phyloP scores from a whole-genome alignment of 2,329 filamentous ascomycete species.

The Diplodia intermedia region DNA sequence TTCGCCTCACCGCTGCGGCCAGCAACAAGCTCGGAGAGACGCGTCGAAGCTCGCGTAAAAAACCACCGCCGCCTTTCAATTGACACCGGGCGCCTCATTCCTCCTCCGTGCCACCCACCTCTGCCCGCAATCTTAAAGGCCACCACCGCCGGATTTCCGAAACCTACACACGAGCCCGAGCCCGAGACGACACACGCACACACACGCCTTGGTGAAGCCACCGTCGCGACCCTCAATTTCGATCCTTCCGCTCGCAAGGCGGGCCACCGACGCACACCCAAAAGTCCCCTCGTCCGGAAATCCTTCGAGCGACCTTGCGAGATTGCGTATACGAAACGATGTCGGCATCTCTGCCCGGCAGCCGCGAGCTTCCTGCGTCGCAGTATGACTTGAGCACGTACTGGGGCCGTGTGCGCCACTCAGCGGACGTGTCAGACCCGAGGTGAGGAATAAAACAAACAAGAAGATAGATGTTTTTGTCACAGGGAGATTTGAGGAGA shows the following conservation, averaged over 20 bases:
- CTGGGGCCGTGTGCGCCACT: constrained; percentile 91
- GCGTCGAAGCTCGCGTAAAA: neutral
- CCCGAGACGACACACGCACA: neutral
- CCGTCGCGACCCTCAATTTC: neutral
- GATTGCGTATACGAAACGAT: constrained; percentile 47
- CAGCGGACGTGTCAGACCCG: constrained; percentile 88
- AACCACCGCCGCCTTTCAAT: neutral
- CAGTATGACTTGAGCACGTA: constrained; percentile 93
- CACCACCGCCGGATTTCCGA: neutral
- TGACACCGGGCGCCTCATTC: neutral
- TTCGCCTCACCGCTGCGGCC: neutral
- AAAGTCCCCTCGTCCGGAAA: neutral
- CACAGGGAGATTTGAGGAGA: neutral
- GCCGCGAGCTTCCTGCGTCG: constrained; percentile 84
- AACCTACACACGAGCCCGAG: neutral
- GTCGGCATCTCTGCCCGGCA: constrained; percentile 68
- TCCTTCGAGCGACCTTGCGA: neutral
- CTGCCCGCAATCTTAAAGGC: neutral
- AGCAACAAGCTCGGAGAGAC: neutral
- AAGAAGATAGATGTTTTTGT: neutral
- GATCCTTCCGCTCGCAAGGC: neutral
- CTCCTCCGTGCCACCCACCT: neutral
- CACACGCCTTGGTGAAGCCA: neutral
- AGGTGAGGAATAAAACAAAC: constrained; percentile 69
- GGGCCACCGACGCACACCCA: neutral